Percentiles rank a stretch among this genome's conserved stretches.
phyloP scores from a whole-genome alignment of 2,329 filamentous ascomycete species.

The Penicillium sp. region DNA sequence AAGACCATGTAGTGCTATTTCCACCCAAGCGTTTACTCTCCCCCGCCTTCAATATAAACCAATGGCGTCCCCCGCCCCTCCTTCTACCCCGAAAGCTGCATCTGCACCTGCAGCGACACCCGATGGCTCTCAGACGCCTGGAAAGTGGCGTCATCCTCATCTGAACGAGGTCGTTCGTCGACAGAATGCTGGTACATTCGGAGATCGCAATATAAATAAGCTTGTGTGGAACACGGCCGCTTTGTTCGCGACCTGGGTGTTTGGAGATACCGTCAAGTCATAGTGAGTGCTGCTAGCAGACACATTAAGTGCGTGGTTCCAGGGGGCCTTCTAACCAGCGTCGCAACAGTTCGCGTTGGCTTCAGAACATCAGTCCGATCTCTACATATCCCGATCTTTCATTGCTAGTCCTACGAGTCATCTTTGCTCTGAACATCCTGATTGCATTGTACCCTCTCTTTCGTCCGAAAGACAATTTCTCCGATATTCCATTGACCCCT shows the following conservation, averaged over 20 bases:
- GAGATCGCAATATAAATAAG: conserved; percentile 60
- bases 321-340: no score
- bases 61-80: conserved; percentile 35
- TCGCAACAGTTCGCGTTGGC: no score
- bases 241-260: conserved; percentile 43
- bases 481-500: conserved; percentile 82
- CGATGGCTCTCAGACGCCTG: conserved; percentile 43
- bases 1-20: no score
- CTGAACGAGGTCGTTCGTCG: conserved; percentile 77
- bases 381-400: no score
- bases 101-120: conserved; percentile 23
- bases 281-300: conserved; percentile 28
- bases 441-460: conserved; percentile 64
- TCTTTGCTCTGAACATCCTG: conserved; percentile 62
- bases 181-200: conserved; percentile 67
- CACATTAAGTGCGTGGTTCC: conserved; percentile 34
- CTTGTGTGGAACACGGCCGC: conserved; percentile 60
- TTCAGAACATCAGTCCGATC: no score
- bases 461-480: conserved; percentile 63
- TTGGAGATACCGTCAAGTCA: conserved; percentile 33
- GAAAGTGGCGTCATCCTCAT: conserved; percentile 83
- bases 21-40: no score
- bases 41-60: no score
- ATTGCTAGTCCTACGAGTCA: conserved; percentile 51
- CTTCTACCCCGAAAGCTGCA: conserved; percentile 35